phyloP scores from a whole-genome alignment of 1,139 yeast species.

The Suhomyces kunorum region DNA sequence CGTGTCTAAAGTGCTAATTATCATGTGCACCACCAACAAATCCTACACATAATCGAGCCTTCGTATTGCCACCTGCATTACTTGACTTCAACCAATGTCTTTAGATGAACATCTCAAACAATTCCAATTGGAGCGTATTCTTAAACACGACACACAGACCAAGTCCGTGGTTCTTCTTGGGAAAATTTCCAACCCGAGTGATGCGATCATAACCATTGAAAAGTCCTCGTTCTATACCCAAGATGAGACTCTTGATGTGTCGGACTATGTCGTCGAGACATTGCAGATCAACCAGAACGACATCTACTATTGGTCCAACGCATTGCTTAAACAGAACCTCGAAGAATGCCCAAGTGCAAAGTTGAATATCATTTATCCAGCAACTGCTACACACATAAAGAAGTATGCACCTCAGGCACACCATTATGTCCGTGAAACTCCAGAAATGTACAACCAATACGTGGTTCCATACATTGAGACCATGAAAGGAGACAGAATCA shows the following conservation, averaged over 20 bases:
- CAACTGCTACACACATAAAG: slow-evolving; percentile 79
- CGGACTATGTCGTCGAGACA: slow-evolving; percentile 34
- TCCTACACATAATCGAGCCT: too few relatives aligned
- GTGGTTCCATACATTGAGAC: slow-evolving; percentile 78
- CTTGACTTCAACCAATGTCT: too few relatives aligned
- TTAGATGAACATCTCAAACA: slow-evolving; percentile 25
- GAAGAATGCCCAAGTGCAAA: slow-evolving; percentile 61
- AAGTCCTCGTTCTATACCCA: slow-evolving; percentile 60
- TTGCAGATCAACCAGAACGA: slow-evolving; percentile 67
- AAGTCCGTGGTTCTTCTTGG: slow-evolving; percentile 72
- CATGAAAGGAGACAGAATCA: slow-evolving; percentile 73
- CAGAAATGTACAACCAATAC: slow-evolving; percentile 59
- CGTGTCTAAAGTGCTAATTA: too few relatives aligned
- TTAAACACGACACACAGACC: slow-evolving; percentile 60
- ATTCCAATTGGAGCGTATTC: slow-evolving; percentile 45
- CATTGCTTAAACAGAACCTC: slow-evolving; percentile 50
- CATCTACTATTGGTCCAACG: slow-evolving; percentile 79
- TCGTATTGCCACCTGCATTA: too few relatives aligned
- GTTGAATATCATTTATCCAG: slow-evolving; percentile 81
- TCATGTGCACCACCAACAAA: too few relatives aligned
- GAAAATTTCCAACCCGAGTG: slow-evolving; percentile 45
- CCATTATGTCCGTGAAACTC: slow-evolving; percentile 77
- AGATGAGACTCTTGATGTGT: slow-evolving; percentile 18
- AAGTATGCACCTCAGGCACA: slow-evolving; percentile 62
- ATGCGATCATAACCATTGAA: slow-evolving; percentile 75